Evolutionary conservation across 805 yeast genomes (phyloP).

Genomic region (Peterozyma xylosa): DNA sequence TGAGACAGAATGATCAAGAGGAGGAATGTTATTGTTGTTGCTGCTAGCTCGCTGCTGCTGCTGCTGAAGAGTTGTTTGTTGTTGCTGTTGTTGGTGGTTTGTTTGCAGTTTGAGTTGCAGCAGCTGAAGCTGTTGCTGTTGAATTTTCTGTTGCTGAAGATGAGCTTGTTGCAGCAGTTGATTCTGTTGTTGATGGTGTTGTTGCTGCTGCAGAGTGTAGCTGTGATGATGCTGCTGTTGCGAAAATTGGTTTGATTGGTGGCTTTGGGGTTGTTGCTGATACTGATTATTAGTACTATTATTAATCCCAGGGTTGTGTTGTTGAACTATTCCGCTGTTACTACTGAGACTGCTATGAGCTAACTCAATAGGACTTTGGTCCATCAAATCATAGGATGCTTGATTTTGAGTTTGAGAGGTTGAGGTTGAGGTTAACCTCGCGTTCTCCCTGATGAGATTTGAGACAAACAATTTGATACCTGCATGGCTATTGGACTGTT

Average conservation of each 20-base stretch:
- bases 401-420: not conserved
- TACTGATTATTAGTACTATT: not conserved
- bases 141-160: not conserved
- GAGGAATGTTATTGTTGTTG: too few species aligned
- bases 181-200: not conserved
- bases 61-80: not conserved
- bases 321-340: not conserved
- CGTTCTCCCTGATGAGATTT: too few species aligned
- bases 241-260: not conserved
- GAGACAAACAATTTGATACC: too few species aligned
- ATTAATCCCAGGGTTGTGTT: not conserved
- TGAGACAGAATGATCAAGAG: too few species aligned
- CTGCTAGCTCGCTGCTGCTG: not conserved
- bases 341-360: too few species aligned
- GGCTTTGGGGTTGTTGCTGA: not conserved
- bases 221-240: not conserved
- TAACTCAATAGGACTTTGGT: not conserved
- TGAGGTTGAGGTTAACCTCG: too few species aligned
- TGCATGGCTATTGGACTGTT: too few species aligned
- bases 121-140: not conserved
- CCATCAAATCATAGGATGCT: constrained; percentile 1
- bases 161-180: not conserved
- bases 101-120: constrained; percentile 1
- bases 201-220: constrained; percentile 1
- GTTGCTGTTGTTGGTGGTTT: not conserved